Percentiles rank a stretch among this genome's conserved stretches.
phyloP scores from a whole-genome alignment of 2,329 filamentous ascomycete species.

The Byssochlamys sp. region DNA sequence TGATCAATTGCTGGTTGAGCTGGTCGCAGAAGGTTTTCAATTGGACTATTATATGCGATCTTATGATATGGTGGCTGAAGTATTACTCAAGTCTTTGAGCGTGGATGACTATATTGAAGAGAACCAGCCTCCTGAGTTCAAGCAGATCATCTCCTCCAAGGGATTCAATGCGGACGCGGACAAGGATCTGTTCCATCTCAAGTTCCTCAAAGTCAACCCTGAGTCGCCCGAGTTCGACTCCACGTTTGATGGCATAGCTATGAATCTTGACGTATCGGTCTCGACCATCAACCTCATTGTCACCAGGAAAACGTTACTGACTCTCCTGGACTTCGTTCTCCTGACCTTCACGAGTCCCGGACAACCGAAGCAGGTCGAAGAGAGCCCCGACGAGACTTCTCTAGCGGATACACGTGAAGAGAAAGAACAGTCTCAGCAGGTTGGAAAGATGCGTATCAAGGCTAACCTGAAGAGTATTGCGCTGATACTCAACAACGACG shows the following conservation, averaged over 20 bases:
- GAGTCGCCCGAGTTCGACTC: conserved; percentile 88
- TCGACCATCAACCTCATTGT: conserved; percentile 95
- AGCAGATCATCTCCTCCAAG: conserved; percentile 92
- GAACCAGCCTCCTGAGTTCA: conserved; percentile 79
- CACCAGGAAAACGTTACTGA: conserved; percentile 83
- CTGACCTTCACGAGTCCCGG: conserved; percentile 70
- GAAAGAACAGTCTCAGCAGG: conserved; percentile 25
- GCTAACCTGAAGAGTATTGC: conserved; percentile 87
- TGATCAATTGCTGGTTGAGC: conserved; percentile 76
- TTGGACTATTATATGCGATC: conserved; percentile 79
- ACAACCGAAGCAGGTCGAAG: conserved; percentile 33
- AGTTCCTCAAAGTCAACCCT: conserved; percentile 79
- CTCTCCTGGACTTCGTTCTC: conserved; percentile 84
- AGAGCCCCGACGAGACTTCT: conserved; percentile 20
- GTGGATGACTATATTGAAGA: conserved; percentile 91
- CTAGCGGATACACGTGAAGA: conserved; percentile 17
- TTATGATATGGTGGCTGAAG: conserved; percentile 87
- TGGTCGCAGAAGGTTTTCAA: conserved; percentile 80
- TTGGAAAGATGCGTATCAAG: conserved; percentile 82
- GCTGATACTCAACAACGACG: conserved; percentile 93
- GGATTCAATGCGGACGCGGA: conserved; percentile 58
- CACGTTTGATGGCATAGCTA: conserved; percentile 85
- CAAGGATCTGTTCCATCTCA: conserved; percentile 74
- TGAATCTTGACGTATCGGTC: conserved; percentile 78
- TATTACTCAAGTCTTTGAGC: conserved; percentile 73